A percentile compares a stretch with the other conserved stretches of the same genome.
Evolutionary conservation across 495 filamentous ascomycete species (phyloP).

Genomic region (Cetradonia linearis): DNA sequence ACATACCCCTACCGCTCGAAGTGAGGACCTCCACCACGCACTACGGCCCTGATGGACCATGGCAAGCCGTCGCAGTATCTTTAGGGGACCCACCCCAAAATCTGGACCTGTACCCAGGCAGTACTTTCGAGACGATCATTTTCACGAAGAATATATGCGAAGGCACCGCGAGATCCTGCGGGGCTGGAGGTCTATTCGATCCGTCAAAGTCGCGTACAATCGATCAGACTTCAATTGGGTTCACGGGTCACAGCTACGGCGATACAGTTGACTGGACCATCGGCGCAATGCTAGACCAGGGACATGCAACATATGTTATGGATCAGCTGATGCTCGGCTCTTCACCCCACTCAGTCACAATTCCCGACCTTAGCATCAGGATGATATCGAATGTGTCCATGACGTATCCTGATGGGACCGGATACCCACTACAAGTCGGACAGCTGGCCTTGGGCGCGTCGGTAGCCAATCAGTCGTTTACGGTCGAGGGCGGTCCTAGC

Average conservation of each 20-base stretch:
- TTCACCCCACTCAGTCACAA: background rate
- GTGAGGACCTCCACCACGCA: too few relatives aligned
- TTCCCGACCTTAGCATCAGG: too few relatives aligned
- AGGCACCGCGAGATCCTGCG: background rate
- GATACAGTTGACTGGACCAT: background rate
- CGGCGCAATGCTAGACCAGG: slow-evolving; percentile 1
- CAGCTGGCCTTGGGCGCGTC: background rate
- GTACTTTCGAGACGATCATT: background rate
- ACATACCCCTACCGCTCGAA: too few relatives aligned
- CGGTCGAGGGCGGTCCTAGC: background rate
- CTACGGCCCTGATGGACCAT: slow-evolving; percentile 16
- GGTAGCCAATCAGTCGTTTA: slow-evolving; percentile 1
- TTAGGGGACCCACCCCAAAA: slow-evolving; percentile 1
- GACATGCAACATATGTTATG: background rate
- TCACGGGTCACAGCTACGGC: background rate
- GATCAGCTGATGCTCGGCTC: background rate
- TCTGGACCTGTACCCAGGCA: slow-evolving; percentile 13
- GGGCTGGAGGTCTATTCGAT: background rate
- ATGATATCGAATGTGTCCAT: background rate
- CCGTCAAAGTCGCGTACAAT: background rate
- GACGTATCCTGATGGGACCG: background rate
- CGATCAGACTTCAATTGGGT: background rate
- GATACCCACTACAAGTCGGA: background rate
- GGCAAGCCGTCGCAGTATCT: slow-evolving; percentile 12
- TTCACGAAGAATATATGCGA: slow-evolving; percentile 10